phyloP scores from a whole-genome alignment of 108 stramenopile species.

The Schizochytrium sp. region DNA sequence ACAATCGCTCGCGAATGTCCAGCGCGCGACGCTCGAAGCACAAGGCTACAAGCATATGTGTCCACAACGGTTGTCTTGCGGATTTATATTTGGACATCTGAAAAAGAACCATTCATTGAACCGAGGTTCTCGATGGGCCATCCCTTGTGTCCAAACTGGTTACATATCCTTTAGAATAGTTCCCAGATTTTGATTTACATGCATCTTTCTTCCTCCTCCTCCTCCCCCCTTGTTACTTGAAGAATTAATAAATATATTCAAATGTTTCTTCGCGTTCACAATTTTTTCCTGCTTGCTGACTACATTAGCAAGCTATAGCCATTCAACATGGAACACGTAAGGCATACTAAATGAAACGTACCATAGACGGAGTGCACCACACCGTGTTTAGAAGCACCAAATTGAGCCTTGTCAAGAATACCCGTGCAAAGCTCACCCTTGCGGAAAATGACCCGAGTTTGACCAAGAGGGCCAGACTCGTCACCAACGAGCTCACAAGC shows the following conservation, averaged over 20 bases:
- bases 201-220: too few species aligned
- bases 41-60: neutral
- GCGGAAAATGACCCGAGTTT: constrained; percentile 82
- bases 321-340: neutral
- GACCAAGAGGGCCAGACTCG: constrained; percentile 69
- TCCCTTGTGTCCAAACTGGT: constrained; percentile 7
- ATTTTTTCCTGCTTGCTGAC: too few species aligned
- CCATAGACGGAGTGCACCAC: constrained; percentile 93
- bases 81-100: constrained; percentile 17
- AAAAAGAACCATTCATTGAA: neutral
- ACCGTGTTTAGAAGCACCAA: constrained; percentile 86
- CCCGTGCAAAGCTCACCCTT: constrained; percentile 92
- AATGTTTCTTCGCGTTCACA: too few species aligned
- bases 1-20: too few species aligned
- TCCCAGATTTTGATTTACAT: too few species aligned
- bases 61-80: neutral
- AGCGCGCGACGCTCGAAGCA: neutral
- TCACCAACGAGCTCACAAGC: constrained; percentile 80
- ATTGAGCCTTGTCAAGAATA: constrained; percentile 95
- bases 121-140: neutral
- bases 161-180: neutral
- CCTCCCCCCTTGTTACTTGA: too few species aligned
- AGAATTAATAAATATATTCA: too few species aligned
- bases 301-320: too few species aligned
- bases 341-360: neutral